Base-by-base conservation (phyloP, 1,139 yeast genomes). In the Debaryomyces sp. region DNA sequence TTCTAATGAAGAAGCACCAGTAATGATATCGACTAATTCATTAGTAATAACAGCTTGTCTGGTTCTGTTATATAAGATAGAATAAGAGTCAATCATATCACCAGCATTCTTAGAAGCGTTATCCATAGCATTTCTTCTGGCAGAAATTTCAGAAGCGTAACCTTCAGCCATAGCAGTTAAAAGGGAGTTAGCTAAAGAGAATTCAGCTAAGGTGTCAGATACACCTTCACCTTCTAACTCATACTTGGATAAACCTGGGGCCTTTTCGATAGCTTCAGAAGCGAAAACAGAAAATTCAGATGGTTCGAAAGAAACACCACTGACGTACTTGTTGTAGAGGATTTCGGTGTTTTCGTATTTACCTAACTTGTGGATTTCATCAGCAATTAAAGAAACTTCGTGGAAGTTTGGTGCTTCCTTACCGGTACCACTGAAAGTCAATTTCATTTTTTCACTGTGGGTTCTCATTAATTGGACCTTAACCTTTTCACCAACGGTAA, bases 41-140 rank as follows among this genome's bases (percentile, higher is more conserved):
- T 94, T 94, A 79, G 99, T 94, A 70, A 94, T 94, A 71, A 92
- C 99, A 65, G 99, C 99, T 84, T 94, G 99, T 87, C 99, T 92
- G 71, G 98, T 89, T 85, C 99, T 92, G 92, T 94, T 94, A 80
- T 94, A 94, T 75, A 92, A 85, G 74, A 94, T 94, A 61, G 98
- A 87, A 87, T 89, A 92, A 70, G 83, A 86, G 79, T 83, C 86
- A 70, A 94, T 94, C 99, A 94, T 94, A 65, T 94, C 99, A 78
- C 96, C 96, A 57, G 99, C 99, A 72, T 92, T 94, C 96, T 94
- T 94, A 63, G 98, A 91, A 57, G 99, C 99, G 70, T 92, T 94
- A 77, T 94, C 99, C 99, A 94, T 94, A 64, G 99, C 99, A 72
- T 91, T 92, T 86, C 99, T 92, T 85, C 99, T 91, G 55, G 99